Percentiles rank a stretch among this genome's conserved stretches.
phyloP scores from a whole-genome alignment of 805 yeast genomes.

The Yarrowia sp. region DNA sequence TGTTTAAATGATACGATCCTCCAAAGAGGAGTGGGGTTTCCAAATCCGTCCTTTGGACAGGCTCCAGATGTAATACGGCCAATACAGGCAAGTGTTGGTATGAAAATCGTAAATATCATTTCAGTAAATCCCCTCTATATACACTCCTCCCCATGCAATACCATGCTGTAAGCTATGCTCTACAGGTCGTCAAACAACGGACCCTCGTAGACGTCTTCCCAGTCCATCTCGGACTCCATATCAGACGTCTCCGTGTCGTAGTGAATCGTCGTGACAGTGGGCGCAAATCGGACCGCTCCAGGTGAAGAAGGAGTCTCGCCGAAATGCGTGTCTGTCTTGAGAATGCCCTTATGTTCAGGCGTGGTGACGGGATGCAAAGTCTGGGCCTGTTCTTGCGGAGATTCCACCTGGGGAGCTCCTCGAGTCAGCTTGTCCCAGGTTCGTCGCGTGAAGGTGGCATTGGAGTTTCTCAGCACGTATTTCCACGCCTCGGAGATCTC shows the following conservation, averaged over 20 bases:
- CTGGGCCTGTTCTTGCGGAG: background rate
- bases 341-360: constrained; percentile 5
- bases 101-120: too few relatives aligned
- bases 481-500: constrained; percentile 10
- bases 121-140: too few relatives aligned
- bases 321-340: background rate
- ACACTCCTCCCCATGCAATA: constrained; percentile 11
- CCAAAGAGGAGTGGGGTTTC: too few relatives aligned
- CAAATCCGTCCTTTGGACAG: too few relatives aligned
- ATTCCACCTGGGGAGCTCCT: background rate
- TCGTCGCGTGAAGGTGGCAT: background rate
- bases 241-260: constrained; percentile 5
- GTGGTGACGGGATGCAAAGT: background rate
- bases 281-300: background rate
- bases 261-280: background rate
- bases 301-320: background rate
- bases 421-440: background rate
- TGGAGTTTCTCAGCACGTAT: constrained; percentile 9
- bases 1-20: too few relatives aligned
- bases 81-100: too few relatives aligned
- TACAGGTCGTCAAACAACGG: background rate
- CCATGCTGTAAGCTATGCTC: background rate
- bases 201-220: constrained; percentile 1
- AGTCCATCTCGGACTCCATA: constrained; percentile 9
- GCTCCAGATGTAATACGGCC: too few relatives aligned